A percentile compares a stretch with the other conserved stretches of the same genome.
Evolutionary conservation across 352 stramenopile genomes (phyloP).

Genomic region (Phytophthora pinifolia): DNA sequence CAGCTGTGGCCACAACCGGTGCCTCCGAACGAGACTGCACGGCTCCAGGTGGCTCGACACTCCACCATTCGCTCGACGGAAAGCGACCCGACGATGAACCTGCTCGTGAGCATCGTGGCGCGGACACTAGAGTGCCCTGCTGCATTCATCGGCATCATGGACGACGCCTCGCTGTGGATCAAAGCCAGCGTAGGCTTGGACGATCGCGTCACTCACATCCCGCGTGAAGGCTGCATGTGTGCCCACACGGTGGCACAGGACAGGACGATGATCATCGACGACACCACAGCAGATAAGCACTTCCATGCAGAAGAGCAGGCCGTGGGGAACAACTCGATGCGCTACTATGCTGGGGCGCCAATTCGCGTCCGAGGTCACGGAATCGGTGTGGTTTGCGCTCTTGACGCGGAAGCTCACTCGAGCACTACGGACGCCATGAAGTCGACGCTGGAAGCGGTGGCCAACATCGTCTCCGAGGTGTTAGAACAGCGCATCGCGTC

Average conservation of each 20-base stretch:
- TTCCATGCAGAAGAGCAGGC: constrained; percentile 61
- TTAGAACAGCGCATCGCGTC: constrained; percentile 63
- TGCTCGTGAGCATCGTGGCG: constrained; percentile 70
- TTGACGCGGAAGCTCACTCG: constrained; percentile 54
- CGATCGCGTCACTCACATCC: constrained; percentile 40
- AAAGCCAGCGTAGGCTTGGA: constrained; percentile 73
- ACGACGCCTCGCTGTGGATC: constrained; percentile 56
- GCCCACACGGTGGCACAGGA: constrained; percentile 41
- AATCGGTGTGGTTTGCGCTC: constrained; percentile 68
- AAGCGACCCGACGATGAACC: constrained; percentile 71
- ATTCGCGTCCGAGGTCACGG: constrained; percentile 56
- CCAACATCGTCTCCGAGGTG: constrained; percentile 82
- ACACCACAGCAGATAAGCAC: constrained; percentile 68
- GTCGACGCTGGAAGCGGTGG: constrained; percentile 72
- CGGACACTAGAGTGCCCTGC: constrained; percentile 65
- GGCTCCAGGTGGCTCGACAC: constrained; percentile 52
- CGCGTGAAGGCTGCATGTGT: constrained; percentile 62
- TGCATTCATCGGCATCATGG: constrained; percentile 69
- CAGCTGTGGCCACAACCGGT: constrained; percentile 62
- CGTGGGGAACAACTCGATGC: constrained; percentile 43
- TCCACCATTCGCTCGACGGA: constrained; percentile 50
- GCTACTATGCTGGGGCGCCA: constrained; percentile 66
- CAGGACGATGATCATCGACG: constrained; percentile 58
- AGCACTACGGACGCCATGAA: constrained; percentile 55
- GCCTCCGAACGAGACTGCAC: constrained; percentile 45